These are phyloP conservation scores for Trichoderma asperelloides DNA, from an alignment of 495 filamentous ascomycete species.

Conservation along the genomic window DNA sequence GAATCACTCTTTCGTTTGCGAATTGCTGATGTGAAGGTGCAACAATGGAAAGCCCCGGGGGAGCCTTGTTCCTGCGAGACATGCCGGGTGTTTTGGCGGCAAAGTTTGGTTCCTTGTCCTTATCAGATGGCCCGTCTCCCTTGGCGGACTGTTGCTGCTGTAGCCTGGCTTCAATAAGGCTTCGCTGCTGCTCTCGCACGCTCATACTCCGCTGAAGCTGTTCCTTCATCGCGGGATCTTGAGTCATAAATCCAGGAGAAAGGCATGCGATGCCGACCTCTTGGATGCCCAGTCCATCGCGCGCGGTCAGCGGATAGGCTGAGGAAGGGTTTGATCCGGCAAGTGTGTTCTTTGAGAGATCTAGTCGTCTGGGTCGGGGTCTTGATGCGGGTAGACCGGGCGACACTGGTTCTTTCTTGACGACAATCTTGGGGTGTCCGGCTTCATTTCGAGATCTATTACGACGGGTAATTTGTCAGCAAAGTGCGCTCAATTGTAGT, in stretches of 20 bases:
- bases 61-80: constrained; percentile 66
- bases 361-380: constrained; percentile 80
- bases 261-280: constrained; percentile 90
- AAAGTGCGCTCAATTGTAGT: constrained; percentile 15
- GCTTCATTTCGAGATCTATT: constrained; percentile 42
- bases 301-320: constrained; percentile 69
- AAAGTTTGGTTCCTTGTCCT: constrained; percentile 26
- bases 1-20: constrained; percentile 89
- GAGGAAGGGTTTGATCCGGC: constrained; percentile 44
- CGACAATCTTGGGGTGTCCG: constrained; percentile 68
- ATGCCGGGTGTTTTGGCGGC: constrained; percentile 56
- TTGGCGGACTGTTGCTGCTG: constrained; percentile 81
- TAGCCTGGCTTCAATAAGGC: constrained; percentile 86
- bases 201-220: constrained; percentile 90
- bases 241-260: constrained; percentile 89
- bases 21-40: constrained; percentile 93
- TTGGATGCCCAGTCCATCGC: constrained; percentile 70
- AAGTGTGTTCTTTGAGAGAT: constrained; percentile 69
- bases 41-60: constrained; percentile 88
- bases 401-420: constrained; percentile 91
- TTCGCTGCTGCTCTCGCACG: constrained; percentile 86
- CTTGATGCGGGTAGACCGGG: constrained; percentile 66
- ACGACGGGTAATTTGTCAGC: constrained; percentile 17
- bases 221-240: constrained; percentile 93
- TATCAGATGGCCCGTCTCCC: constrained; percentile 50